phyloP scores from a whole-genome alignment of 2,329 filamentous ascomycete genomes.

The Diaporthe destruens region DNA sequence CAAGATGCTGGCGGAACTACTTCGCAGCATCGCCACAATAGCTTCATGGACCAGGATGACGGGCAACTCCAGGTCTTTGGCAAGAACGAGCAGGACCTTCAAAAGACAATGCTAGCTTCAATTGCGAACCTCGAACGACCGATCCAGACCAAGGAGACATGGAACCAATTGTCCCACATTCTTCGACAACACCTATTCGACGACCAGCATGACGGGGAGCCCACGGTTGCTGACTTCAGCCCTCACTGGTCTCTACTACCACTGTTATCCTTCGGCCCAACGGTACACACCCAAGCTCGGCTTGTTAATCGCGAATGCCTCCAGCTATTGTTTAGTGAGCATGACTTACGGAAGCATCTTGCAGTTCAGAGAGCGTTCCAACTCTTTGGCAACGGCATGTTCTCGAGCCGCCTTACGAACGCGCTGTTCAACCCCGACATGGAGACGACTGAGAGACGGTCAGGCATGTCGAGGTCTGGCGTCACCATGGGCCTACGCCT shows the following conservation, averaged over 20 bases:
- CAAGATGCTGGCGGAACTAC: background rate
- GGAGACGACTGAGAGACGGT: constrained; percentile 79
- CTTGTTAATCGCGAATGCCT: constrained; percentile 84
- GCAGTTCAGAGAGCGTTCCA: constrained; percentile 83
- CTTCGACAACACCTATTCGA: constrained; percentile 56
- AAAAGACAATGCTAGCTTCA: constrained; percentile 62
- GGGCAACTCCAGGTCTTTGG: constrained; percentile 20
- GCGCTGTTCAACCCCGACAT: constrained; percentile 88
- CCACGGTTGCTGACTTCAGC: constrained; percentile 51
- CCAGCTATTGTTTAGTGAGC: constrained; percentile 78
- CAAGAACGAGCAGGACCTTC: constrained; percentile 47
- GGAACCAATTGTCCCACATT: constrained; percentile 56
- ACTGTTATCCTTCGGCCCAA: constrained; percentile 79
- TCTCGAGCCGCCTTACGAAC: constrained; percentile 82
- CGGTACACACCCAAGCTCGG: constrained; percentile 79
- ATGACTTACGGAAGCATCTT: constrained; percentile 79
- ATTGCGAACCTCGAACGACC: constrained; percentile 60
- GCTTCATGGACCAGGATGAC: background rate
- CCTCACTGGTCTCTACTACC: constrained; percentile 73
- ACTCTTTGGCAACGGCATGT: constrained; percentile 86
- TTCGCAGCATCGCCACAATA: background rate
- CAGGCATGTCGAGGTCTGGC: constrained; percentile 76
- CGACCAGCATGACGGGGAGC: constrained; percentile 27
- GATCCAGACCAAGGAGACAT: constrained; percentile 44
- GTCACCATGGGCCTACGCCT: constrained; percentile 85